phyloP scores from a whole-genome alignment of 441 rosid species.

The Erodium texanum region DNA sequence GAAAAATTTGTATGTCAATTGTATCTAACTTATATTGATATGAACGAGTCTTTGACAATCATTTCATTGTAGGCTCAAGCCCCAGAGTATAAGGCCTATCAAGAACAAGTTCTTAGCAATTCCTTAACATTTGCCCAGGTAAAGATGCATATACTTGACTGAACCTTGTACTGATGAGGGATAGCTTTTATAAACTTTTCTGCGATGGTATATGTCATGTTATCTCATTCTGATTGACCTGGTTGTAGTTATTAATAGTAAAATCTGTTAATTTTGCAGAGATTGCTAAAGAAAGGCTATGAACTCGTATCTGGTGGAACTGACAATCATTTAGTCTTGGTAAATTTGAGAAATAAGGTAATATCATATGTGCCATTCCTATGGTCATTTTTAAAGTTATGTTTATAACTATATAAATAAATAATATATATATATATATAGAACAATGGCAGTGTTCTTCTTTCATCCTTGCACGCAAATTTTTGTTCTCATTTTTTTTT shows the following conservation, averaged over 20 bases:
- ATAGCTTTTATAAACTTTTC: constrained; percentile 13
- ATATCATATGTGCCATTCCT: background rate
- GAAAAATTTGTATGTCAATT: constrained; percentile 8
- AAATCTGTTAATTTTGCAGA: constrained; percentile 34
- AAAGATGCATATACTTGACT: background rate
- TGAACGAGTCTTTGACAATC: constrained; percentile 7
- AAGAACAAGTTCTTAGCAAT: constrained; percentile 80
- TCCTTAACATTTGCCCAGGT: constrained; percentile 81
- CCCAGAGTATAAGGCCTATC: constrained; percentile 87
- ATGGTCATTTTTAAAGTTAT: background rate
- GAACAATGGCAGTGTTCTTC: background rate
- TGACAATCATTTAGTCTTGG: constrained; percentile 87
- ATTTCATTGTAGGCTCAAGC: constrained; percentile 45
- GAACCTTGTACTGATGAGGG: background rate
- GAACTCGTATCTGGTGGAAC: constrained; percentile 96
- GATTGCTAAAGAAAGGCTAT: constrained; percentile 62
- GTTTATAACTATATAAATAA: background rate
- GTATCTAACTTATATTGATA: constrained; percentile 14
- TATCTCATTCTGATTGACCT: constrained; percentile 17
- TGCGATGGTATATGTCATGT: background rate
- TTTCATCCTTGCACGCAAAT: background rate
- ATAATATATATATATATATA: too few species aligned
- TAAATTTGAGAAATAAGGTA: constrained; percentile 84
- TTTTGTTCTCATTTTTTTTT: background rate
- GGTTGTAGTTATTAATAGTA: background rate